Evolutionary conservation across 2,329 filamentous ascomycete species (phyloP).

Genomic region (Aspergillus terreus): DNA sequence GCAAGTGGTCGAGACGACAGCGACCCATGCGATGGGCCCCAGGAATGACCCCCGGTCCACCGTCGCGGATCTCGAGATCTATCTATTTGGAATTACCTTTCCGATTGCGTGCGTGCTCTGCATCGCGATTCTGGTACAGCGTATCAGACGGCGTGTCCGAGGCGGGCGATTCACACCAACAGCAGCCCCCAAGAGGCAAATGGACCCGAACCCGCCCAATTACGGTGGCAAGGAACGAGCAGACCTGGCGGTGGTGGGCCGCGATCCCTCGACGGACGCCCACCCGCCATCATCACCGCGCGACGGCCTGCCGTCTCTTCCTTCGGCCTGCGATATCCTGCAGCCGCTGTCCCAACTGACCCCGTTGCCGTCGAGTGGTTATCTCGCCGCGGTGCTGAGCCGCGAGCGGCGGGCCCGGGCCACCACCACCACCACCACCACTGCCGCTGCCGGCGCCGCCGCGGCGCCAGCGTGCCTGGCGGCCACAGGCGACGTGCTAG

Average conservation of each 20-base stretch:
- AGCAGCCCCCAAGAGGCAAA: conserved; percentile 10
- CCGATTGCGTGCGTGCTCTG: conserved; percentile 13
- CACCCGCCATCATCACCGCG: not conserved
- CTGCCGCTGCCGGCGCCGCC: not conserved
- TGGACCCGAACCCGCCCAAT: conserved; percentile 18
- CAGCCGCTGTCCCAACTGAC: conserved; percentile 20
- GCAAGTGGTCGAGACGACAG: not conserved
- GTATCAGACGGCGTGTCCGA: conserved; percentile 13
- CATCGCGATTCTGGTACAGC: conserved; percentile 14
- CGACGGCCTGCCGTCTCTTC: conserved; percentile 6
- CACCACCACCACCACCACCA: not conserved
- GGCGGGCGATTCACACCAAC: conserved; percentile 8
- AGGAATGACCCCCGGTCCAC: conserved; percentile 9
- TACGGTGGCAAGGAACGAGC: conserved; percentile 4
- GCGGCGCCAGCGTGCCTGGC: not conserved
- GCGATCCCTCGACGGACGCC: not conserved
- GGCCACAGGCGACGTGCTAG: not conserved
- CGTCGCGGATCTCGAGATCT: conserved; percentile 6
- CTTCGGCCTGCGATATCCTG: conserved; percentile 24
- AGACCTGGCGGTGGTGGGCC: conserved; percentile 7
- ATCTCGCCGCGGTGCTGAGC: conserved; percentile 17
- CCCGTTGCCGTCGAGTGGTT: conserved; percentile 21
- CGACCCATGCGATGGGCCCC: conserved; percentile 13
- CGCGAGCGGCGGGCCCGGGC: conserved; percentile 10
- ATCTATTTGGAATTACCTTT: conserved; percentile 16